Evolutionary conservation across 805 yeast species (phyloP).

Genomic region (Gaillardinia entomophila): DNA sequence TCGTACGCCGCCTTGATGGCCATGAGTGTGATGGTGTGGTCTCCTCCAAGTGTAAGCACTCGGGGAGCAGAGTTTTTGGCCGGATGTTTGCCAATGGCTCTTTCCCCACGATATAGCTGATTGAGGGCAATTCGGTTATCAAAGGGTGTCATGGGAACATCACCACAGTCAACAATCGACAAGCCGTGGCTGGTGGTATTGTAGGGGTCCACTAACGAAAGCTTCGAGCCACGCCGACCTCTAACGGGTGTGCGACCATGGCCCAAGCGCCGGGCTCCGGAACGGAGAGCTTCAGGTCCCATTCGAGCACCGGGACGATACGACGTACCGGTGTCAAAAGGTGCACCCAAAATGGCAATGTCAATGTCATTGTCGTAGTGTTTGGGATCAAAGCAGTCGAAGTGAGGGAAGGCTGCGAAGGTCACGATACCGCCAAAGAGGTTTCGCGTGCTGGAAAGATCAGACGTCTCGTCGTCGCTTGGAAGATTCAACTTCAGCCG

Average conservation of each 20-base stretch:
- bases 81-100: slow-evolving; percentile 40
- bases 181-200: slow-evolving; percentile 30
- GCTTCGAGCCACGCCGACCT: slow-evolving; percentile 21
- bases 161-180: slow-evolving; percentile 55
- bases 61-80: slow-evolving; percentile 19
- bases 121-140: slow-evolving; percentile 58
- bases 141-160: slow-evolving; percentile 63
- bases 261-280: slow-evolving; percentile 40
- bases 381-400: slow-evolving; percentile 42
- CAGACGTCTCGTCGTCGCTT: slow-evolving; percentile 29
- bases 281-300: slow-evolving; percentile 51
- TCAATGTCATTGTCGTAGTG: slow-evolving; percentile 23
- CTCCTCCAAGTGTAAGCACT: slow-evolving; percentile 55
- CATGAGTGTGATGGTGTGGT: slow-evolving; percentile 52
- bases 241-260: slow-evolving; percentile 32
- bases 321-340: slow-evolving; percentile 53
- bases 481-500: slow-evolving; percentile 24
- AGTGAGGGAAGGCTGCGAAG: slow-evolving; percentile 44
- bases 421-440: slow-evolving; percentile 49
- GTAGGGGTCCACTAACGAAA: slow-evolving; percentile 48
- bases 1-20: slow-evolving; percentile 47
- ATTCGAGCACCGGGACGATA: slow-evolving; percentile 55
- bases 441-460: slow-evolving; percentile 8
- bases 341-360: slow-evolving; percentile 55
- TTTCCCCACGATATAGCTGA: slow-evolving; percentile 54